Base-by-base conservation (phyloP, 2,329 filamentous ascomycete species). In the Phialophora tarda region DNA sequence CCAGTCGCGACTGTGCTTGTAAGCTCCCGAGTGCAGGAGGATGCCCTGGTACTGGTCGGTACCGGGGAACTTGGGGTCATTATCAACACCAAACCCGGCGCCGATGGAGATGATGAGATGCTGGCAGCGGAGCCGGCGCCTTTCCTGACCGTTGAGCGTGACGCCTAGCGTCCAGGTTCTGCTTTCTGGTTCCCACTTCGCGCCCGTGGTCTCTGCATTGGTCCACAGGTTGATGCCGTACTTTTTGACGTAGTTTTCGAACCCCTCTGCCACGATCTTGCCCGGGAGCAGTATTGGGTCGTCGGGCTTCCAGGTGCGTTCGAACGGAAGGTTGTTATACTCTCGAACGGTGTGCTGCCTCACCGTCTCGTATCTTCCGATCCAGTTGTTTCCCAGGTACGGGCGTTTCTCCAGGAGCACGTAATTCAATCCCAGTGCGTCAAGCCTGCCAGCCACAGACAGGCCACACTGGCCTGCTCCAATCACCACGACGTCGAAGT, bases 391-490 rank as follows among this genome's bases (percentile, higher is more conserved):
- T 1, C 82, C 82, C 4, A 83, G 75, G 0, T 75, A 70, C 24
- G 73, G 72, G 34, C 80, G 79, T 26, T 76, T 75, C 54, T 84
- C 82, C 51, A 84, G 74, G n/a, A 83, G 75, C 7, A 84, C 72
- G 30, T 80, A 77, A 1, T 75, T 75, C 4, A 82, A 67, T 2
- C 78, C 77, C 10, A 83, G 72, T 47, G 81, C 79, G 67, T 80
- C 75, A 14, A 82, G 71, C 2, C 82, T 76, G 17, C 80, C 82
- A 17, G 79, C 81, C 2, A 77, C 73, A 21, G 78, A 77, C 1
- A 84, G 73, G 0, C 82, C 82, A 44, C 77, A 77, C 68, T 83
- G 81, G 2, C 82, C 82, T 48, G 77, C 79, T 12, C 81, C 80
- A 41, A 78, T 71, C 12, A 79, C 67, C 11, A 78, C 65, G 7